Conservation (phyloP, 306 rosid species). For the Elaeagnus macrophylla region DNA sequence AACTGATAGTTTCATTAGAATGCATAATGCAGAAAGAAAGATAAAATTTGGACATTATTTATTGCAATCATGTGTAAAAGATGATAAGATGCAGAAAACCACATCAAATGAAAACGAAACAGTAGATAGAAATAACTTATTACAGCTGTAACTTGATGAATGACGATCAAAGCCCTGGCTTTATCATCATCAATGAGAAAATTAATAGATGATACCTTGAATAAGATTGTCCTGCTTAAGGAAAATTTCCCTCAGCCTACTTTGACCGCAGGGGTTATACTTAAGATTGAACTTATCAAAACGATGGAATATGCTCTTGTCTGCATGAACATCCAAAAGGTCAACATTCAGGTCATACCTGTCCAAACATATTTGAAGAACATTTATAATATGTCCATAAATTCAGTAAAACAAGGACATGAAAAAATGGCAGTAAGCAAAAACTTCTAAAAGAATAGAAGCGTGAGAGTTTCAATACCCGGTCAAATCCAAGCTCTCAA, state of each 20-base stretch:
- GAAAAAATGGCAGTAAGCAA: constrained; percentile 5
- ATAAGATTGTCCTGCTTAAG: constrained; percentile 96
- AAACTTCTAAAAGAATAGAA: background rate
- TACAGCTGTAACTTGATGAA: background rate
- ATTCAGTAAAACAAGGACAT: background rate
- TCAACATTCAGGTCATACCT: constrained; percentile 98
- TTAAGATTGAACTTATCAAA: constrained; percentile 97
- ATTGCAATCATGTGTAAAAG: no score
- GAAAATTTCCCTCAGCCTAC: constrained; percentile 98
- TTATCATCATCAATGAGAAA: constrained; percentile 6
- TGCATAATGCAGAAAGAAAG: no score
- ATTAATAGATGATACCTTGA: constrained; percentile 53
- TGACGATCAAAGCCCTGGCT: no score
- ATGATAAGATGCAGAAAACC: background rate
- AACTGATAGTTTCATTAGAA: no score
- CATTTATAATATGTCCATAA: constrained; percentile 17
- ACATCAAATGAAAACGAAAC: background rate
- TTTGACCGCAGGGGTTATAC: constrained; percentile 99
- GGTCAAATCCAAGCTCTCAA: constrained; percentile 89
- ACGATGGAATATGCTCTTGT: constrained; percentile 99
- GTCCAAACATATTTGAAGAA: constrained; percentile 25
- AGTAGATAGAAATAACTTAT: background rate
- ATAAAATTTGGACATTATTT: no score
- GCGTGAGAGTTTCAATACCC: constrained; percentile 46
- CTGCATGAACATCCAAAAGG: constrained; percentile 99